A percentile compares a stretch with the other conserved stretches of the same genome.
These are phyloP conservation scores for Trichoderma arundinaceum DNA, from an alignment of 2,329 filamentous ascomycete species.

Conservation along the genomic window DNA sequence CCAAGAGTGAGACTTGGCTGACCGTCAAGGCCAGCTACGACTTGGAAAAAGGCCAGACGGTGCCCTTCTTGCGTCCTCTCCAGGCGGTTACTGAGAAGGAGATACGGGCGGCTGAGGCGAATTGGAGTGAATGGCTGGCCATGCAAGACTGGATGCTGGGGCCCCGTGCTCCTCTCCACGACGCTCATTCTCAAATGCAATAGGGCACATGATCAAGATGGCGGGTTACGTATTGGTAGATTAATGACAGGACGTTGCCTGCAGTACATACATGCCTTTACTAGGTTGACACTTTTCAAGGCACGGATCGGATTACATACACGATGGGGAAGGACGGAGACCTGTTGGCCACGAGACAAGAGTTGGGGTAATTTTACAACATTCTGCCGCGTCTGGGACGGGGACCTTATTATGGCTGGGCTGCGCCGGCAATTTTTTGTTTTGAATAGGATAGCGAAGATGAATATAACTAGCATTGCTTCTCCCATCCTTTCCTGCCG, in stretches of 20 bases:
- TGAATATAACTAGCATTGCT: constrained; percentile 18
- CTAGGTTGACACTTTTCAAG: neutral
- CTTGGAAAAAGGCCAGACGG: constrained; percentile 78
- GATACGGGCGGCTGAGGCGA: constrained; percentile 79
- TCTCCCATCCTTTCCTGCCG: neutral
- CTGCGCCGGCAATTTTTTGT: neutral
- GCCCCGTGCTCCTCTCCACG: constrained; percentile 66
- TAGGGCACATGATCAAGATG: constrained; percentile 36
- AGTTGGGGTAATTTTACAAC: neutral
- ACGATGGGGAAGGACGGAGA: neutral
- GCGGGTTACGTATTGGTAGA: neutral
- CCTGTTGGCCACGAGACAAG: neutral
- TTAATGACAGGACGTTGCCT: neutral
- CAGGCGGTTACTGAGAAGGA: constrained; percentile 77
- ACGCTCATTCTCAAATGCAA: constrained; percentile 42
- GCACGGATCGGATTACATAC: neutral
- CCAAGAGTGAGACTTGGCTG: constrained; percentile 90
- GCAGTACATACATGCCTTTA: neutral
- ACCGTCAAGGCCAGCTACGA: constrained; percentile 91
- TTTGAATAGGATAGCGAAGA: neutral
- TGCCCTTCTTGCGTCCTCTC: constrained; percentile 87
- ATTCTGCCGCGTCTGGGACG: neutral
- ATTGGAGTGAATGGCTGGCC: constrained; percentile 93
- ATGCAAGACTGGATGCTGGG: constrained; percentile 99
- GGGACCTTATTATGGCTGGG: neutral